These are phyloP conservation scores for Vickermania ingenoplastis DNA, from an alignment of 208 protist genomes.

Conservation along the genomic window DNA sequence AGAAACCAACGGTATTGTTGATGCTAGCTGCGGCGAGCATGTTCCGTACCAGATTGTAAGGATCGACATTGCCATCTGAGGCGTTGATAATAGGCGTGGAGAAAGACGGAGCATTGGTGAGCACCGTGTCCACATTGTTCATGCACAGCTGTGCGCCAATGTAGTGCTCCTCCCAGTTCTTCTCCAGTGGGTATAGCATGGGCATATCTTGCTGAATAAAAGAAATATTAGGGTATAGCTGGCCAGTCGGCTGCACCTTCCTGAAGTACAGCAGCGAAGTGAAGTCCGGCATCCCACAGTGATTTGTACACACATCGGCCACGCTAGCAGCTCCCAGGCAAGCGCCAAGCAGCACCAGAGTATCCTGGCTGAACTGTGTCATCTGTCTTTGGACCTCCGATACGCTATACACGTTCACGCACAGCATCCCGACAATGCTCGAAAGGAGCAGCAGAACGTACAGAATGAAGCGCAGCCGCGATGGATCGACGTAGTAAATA, in stretches of 20 bases:
- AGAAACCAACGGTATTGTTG: background rate
- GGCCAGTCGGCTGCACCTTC: background rate
- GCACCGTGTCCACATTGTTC: background rate
- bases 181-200: background rate
- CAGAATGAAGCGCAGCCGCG: background rate
- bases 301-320: background rate
- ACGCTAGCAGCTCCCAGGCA: background rate
- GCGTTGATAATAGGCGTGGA: slow-evolving; percentile 1
- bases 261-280: background rate
- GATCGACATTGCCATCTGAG: background rate
- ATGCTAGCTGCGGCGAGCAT: background rate
- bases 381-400: background rate
- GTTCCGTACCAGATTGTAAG: background rate
- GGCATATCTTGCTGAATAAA: background rate
- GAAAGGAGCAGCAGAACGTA: background rate
- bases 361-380: background rate
- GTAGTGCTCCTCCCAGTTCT: background rate
- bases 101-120: background rate
- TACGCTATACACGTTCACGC: background rate
- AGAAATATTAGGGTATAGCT: background rate
- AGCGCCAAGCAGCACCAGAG: background rate
- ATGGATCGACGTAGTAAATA: background rate
- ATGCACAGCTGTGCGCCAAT: background rate
- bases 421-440: background rate
- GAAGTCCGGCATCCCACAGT: background rate